These are phyloP conservation scores for Beta macrorhiza DNA, from an alignment of 179 eudicot genomes.

Conservation along the genomic window DNA sequence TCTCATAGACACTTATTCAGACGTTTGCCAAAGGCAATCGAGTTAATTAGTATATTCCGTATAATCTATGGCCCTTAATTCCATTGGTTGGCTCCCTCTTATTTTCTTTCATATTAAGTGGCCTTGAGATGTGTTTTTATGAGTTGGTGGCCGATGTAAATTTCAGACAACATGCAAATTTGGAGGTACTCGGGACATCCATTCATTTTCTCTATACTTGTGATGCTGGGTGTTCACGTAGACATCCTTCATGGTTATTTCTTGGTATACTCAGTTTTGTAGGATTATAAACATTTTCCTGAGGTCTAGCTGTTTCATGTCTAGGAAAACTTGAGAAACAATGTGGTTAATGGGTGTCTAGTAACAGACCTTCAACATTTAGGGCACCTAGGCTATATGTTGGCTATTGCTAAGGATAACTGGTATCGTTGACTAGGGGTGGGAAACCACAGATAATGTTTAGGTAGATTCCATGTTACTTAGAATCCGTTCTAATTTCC, in stretches of 20 bases:
- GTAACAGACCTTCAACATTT: too few relatives aligned
- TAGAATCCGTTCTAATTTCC: too few relatives aligned
- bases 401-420: too few relatives aligned
- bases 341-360: too few relatives aligned
- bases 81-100: neutral
- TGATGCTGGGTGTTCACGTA: neutral
- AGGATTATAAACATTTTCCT: neutral
- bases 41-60: neutral
- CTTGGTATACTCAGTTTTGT: neutral
- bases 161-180: neutral
- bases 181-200: neutral
- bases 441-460: too few relatives aligned
- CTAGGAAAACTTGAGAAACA: too few relatives aligned
- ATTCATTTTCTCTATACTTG: too few relatives aligned
- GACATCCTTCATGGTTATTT: neutral
- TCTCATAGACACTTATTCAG: neutral
- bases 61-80: neutral
- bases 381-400: too few relatives aligned
- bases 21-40: neutral
- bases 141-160: neutral
- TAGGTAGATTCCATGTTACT: too few relatives aligned
- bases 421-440: too few relatives aligned
- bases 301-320: too few relatives aligned
- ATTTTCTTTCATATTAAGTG: neutral
- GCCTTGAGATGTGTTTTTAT: neutral